These are phyloP conservation scores for Trichoderma semiorbis DNA, from an alignment of 2,329 filamentous ascomycete species.

Conservation along the genomic window DNA sequence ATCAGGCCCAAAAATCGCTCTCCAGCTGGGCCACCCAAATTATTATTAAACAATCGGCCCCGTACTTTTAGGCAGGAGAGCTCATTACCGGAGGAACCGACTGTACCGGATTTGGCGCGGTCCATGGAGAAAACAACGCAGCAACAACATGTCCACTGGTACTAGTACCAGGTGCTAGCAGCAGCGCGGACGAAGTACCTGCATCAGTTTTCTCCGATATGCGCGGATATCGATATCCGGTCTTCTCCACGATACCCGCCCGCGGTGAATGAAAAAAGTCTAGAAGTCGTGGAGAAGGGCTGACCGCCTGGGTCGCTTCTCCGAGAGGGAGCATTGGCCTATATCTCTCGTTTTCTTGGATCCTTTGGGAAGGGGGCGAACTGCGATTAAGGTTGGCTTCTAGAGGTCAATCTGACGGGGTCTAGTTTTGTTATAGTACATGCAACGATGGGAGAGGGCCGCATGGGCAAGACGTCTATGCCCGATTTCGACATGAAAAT, in stretches of 20 bases:
- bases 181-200: slow-evolving; percentile 6
- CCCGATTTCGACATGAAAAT: neutral
- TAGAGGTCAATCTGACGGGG: neutral
- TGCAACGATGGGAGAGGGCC: neutral
- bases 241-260: slow-evolving; percentile 14
- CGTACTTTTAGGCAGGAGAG: slow-evolving; percentile 13
- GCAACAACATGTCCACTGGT: neutral
- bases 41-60: slow-evolving; percentile 4
- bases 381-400: neutral
- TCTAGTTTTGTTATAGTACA: neutral
- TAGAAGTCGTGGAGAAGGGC: slow-evolving; percentile 8
- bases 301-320: slow-evolving; percentile 5
- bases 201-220: slow-evolving; percentile 16
- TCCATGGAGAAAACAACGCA: neutral
- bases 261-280: slow-evolving; percentile 1
- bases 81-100: slow-evolving; percentile 17
- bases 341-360: neutral
- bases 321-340: neutral
- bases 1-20: slow-evolving; percentile 8
- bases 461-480: neutral
- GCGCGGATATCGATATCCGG: slow-evolving; percentile 17
- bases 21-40: neutral
- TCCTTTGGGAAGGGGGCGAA: neutral
- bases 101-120: neutral
- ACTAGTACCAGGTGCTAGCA: neutral